These are phyloP conservation scores for Chondrus crispus DNA, from an alignment of 23 red algal genomes.

Conservation along the genomic window DNA sequence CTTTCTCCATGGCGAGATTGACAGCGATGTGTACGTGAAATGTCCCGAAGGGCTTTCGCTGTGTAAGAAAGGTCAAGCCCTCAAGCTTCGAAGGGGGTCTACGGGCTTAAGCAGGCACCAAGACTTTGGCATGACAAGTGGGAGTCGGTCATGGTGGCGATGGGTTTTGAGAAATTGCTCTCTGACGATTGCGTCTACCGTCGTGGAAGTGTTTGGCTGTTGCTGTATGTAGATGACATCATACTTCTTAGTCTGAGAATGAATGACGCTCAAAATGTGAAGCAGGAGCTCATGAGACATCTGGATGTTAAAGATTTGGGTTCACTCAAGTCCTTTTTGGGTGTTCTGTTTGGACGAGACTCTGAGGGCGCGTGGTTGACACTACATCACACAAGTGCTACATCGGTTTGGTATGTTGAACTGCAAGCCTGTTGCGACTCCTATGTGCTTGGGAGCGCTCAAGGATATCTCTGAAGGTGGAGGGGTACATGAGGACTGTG, in stretches of 20 bases:
- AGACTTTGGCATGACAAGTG: conserved; percentile 12
- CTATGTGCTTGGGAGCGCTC: too few relatives aligned
- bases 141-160: background rate
- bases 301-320: too few relatives aligned
- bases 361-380: too few relatives aligned
- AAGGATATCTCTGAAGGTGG: too few relatives aligned
- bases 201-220: background rate
- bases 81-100: background rate
- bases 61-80: background rate
- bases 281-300: too few relatives aligned
- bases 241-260: background rate
- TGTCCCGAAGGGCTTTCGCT: background rate
- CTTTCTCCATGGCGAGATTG: conserved; percentile 24
- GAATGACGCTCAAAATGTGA: too few relatives aligned
- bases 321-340: too few relatives aligned
- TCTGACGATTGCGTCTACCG: background rate
- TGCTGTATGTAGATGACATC: background rate
- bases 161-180: background rate
- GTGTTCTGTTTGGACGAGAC: too few relatives aligned
- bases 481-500: too few relatives aligned
- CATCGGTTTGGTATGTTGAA: too few relatives aligned
- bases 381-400: too few relatives aligned
- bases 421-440: too few relatives aligned
- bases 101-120: conserved; percentile 6
- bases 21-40: background rate